These are phyloP conservation scores for Pleurotus platypus DNA, from an alignment of 768 basidiomycete genomes.

Conservation along the genomic window DNA sequence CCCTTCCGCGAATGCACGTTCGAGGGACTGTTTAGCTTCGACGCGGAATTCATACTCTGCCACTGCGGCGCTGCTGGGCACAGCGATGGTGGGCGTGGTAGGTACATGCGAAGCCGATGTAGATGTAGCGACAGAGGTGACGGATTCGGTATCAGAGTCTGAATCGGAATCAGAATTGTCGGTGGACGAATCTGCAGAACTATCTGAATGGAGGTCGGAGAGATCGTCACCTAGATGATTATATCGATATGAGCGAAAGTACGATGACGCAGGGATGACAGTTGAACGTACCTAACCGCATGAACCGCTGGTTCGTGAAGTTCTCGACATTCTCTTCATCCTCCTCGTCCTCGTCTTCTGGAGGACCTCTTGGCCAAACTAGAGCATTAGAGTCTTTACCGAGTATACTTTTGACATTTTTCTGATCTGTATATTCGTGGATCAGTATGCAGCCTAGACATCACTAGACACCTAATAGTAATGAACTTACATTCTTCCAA, in stretches of 20 bases:
- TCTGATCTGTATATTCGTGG: constrained; percentile 39
- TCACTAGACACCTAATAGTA: constrained; percentile 2
- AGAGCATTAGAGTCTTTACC: constrained; percentile 76
- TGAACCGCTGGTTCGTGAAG: constrained; percentile 63
- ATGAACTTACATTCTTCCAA: constrained; percentile 55
- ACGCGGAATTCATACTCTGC: constrained; percentile 67
- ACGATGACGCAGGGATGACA: neutral
- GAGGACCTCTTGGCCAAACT: constrained; percentile 71
- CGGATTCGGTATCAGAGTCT: constrained; percentile 24
- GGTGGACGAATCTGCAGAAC: constrained; percentile 44
- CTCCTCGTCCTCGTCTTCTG: constrained; percentile 54
- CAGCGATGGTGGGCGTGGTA: constrained; percentile 32
- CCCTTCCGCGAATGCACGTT: constrained; percentile 87
- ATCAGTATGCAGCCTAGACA: neutral
- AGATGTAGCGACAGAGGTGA: constrained; percentile 33
- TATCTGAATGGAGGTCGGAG: constrained; percentile 60
- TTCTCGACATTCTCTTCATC: constrained; percentile 59
- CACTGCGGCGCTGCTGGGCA: constrained; percentile 35
- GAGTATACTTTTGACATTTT: constrained; percentile 39
- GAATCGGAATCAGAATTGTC: constrained; percentile 37
- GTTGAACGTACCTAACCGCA: constrained; percentile 61
- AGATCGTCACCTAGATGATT: constrained; percentile 51
- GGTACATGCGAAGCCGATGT: constrained; percentile 46
- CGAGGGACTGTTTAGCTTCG: constrained; percentile 82
- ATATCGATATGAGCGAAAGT: neutral